Evolutionary conservation across 1,284 basidiomycete species (phyloP).

Genomic region (Pseudozyma pruni): DNA sequence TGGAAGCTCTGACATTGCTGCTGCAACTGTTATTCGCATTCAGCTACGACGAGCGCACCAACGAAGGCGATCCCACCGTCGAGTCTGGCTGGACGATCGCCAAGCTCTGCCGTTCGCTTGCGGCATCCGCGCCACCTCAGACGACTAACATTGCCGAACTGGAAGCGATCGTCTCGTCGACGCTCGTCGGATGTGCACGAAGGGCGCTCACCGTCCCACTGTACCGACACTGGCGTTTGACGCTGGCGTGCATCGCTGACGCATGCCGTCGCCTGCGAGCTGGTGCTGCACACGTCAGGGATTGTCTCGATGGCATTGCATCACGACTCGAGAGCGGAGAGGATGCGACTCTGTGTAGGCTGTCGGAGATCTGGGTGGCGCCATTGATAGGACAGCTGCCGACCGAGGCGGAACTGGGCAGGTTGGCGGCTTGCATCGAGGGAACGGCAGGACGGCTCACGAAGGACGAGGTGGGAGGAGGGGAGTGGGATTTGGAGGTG

Average conservation of each 20-base stretch:
- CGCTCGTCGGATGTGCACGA: slow-evolving; percentile 22
- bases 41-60: slow-evolving; percentile 45
- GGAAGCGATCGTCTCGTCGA: slow-evolving; percentile 5
- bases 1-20: slow-evolving; percentile 15
- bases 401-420: not conserved
- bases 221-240: slow-evolving; percentile 44
- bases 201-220: slow-evolving; percentile 28
- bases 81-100: slow-evolving; percentile 50
- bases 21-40: slow-evolving; percentile 35
- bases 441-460: slow-evolving; percentile 3
- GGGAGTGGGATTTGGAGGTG: slow-evolving; percentile 37
- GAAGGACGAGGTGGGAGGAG: slow-evolving; percentile 28
- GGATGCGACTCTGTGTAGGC: slow-evolving; percentile 22
- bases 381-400: slow-evolving; percentile 10
- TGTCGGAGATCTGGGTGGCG: slow-evolving; percentile 23
- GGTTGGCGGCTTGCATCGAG: slow-evolving; percentile 5
- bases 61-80: slow-evolving; percentile 42
- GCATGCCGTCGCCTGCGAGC: slow-evolving; percentile 11
- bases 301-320: slow-evolving; percentile 14
- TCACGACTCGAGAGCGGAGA: slow-evolving; percentile 11
- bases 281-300: slow-evolving; percentile 8
- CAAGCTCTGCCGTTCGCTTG: slow-evolving; percentile 32
- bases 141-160: not conserved
- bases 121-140: slow-evolving; percentile 5
- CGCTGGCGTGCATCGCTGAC: slow-evolving; percentile 20